These are phyloP conservation scores for Pseudocercospora vitis DNA, from an alignment of 2,329 filamentous ascomycete species.

Conservation along the genomic window DNA sequence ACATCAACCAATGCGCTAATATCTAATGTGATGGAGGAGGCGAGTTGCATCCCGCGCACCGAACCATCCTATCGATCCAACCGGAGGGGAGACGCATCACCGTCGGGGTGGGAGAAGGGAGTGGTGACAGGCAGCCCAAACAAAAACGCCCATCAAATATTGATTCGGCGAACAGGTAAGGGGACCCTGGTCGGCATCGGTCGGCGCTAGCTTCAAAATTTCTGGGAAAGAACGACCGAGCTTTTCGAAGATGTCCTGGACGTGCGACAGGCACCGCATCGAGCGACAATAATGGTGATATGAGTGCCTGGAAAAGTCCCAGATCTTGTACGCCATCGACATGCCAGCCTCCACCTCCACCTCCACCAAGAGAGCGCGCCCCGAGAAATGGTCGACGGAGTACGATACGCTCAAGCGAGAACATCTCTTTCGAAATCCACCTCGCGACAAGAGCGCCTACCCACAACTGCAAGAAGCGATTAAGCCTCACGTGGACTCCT, in stretches of 20 bases:
- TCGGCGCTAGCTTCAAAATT: slow-evolving; percentile 1
- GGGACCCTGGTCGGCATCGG: neutral
- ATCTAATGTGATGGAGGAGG: neutral
- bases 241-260: neutral
- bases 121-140: neutral
- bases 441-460: slow-evolving; percentile 82
- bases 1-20: slow-evolving; percentile 1
- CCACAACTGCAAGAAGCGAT: slow-evolving; percentile 83
- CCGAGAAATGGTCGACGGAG: slow-evolving; percentile 71
- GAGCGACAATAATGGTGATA: neutral
- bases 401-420: slow-evolving; percentile 86
- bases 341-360: slow-evolving; percentile 29
- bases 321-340: too few relatives aligned
- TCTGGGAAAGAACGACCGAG: slow-evolving; percentile 1
- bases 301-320: too few relatives aligned
- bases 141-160: slow-evolving; percentile 3
- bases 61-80: neutral
- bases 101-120: neutral
- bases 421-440: slow-evolving; percentile 83
- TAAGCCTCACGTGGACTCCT: slow-evolving; percentile 89
- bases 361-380: slow-evolving; percentile 26
- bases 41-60: neutral
- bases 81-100: neutral
- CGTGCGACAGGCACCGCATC: neutral
- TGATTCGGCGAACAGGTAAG: neutral